Evolutionary conservation across 768 basidiomycete species (phyloP).

Genomic region (Pleurotus citrinopileatus): DNA sequence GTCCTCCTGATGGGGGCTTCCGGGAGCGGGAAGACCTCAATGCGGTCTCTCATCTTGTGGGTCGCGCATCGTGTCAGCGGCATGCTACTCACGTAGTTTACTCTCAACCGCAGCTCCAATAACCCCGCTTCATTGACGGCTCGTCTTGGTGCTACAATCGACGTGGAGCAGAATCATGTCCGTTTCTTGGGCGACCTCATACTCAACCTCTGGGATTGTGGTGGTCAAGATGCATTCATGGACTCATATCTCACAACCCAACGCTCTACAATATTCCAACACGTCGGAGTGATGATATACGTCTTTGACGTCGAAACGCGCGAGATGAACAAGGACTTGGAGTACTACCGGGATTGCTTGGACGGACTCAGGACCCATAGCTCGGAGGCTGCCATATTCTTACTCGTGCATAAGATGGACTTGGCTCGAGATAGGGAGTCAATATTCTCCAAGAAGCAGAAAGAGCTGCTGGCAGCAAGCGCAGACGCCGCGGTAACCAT

Average conservation of each 20-base stretch:
- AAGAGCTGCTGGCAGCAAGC: conserved; percentile 70
- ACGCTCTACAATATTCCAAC: conserved; percentile 91
- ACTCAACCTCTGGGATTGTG: conserved; percentile 98
- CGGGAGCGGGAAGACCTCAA: conserved; percentile 93
- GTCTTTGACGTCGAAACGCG: conserved; percentile 94
- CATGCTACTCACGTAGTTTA: not conserved
- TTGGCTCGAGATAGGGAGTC: conserved; percentile 62
- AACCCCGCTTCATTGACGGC: conserved; percentile 91
- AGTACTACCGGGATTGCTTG: conserved; percentile 91
- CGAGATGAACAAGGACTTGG: conserved; percentile 81
- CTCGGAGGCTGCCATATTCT: conserved; percentile 81
- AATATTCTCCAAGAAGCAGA: conserved; percentile 68
- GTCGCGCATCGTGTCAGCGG: conserved; percentile 25
- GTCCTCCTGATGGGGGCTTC: conserved; percentile 98
- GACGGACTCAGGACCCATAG: conserved; percentile 76
- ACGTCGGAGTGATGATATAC: conserved; percentile 97
- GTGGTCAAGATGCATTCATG: conserved; percentile 98
- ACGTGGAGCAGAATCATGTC: conserved; percentile 97
- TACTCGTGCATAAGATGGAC: conserved; percentile 98
- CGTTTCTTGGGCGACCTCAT: conserved; percentile 95
- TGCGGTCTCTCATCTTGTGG: conserved; percentile 99
- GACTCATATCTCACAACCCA: conserved; percentile 93
- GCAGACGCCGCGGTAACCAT: conserved; percentile 61
- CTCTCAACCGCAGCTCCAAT: conserved; percentile 64
- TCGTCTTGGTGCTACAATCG: conserved; percentile 93